Evolutionary conservation across 2,329 filamentous ascomycete species (phyloP).

Genomic region (Hymenoscyphus fraxineus): DNA sequence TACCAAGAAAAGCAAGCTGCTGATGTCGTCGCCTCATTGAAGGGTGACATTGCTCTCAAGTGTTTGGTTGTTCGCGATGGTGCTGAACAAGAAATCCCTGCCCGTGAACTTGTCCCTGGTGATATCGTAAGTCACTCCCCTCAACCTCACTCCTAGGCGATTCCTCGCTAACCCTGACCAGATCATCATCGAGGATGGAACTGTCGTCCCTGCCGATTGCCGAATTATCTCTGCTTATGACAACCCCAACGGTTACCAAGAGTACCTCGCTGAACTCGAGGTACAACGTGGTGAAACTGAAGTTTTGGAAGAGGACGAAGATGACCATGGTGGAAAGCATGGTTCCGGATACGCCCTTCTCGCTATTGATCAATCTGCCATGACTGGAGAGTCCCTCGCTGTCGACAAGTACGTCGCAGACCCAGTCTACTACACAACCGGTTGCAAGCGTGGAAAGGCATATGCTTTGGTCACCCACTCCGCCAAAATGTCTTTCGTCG

Average conservation of each 20-base stretch:
- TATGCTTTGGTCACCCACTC: conserved; percentile 65
- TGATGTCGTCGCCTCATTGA: conserved; percentile 69
- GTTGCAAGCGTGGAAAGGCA: conserved; percentile 76
- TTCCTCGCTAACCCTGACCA: conserved; percentile 31
- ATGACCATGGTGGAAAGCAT: conserved; percentile 56
- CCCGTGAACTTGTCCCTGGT: conserved; percentile 70
- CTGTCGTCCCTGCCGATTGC: conserved; percentile 65
- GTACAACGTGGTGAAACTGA: conserved; percentile 57
- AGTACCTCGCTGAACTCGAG: conserved; percentile 63
- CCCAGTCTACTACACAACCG: conserved; percentile 72
- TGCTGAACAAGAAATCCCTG: conserved; percentile 64
- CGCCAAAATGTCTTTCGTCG: conserved; percentile 71
- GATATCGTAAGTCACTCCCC: conserved; percentile 57
- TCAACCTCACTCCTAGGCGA: conserved; percentile 2
- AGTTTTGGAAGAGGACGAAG: conserved; percentile 48
- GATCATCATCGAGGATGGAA: conserved; percentile 69
- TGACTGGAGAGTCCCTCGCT: conserved; percentile 75
- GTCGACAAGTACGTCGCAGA: conserved; percentile 79
- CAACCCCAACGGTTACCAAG: conserved; percentile 61
- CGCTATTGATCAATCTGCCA: conserved; percentile 74
- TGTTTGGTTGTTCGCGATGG: conserved; percentile 65
- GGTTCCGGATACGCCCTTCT: conserved; percentile 58
- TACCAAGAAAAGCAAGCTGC: conserved; percentile 79
- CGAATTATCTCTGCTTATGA: conserved; percentile 71
- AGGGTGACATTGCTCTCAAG: conserved; percentile 77